These are phyloP conservation scores for Vaccinium vitisidaea DNA, from an alignment of 148 eudicot species.

Conservation along the genomic window DNA sequence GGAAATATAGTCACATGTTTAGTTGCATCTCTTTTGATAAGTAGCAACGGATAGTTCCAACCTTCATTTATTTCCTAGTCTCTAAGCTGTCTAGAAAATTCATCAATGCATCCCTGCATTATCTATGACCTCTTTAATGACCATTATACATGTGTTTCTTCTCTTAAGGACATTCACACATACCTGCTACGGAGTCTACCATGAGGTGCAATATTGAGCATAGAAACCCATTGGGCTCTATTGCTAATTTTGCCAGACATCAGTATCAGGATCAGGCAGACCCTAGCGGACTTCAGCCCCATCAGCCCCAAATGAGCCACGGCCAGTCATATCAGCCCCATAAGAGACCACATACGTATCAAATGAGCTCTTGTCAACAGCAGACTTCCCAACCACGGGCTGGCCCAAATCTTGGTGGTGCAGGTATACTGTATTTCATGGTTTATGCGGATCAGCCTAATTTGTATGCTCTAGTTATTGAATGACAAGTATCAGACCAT, in stretches of 20 bases:
- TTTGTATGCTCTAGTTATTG: background rate
- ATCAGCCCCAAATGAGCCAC: slow-evolving; percentile 17
- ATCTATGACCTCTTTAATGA: background rate
- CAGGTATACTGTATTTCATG: slow-evolving; percentile 12
- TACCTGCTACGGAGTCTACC: slow-evolving; percentile 21
- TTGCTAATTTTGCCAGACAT: slow-evolving; percentile 15
- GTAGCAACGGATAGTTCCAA: background rate
- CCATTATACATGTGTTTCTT: background rate
- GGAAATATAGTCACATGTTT: no score
- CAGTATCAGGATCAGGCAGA: slow-evolving; percentile 26
- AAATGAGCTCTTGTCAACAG: slow-evolving; percentile 13
- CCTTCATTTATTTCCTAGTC: background rate
- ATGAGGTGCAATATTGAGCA: slow-evolving; percentile 14
- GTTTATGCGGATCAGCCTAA: background rate
- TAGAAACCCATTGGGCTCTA: slow-evolving; percentile 14
- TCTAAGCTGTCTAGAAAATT: background rate
- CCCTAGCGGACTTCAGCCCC: slow-evolving; percentile 13
- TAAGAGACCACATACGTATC: slow-evolving; percentile 16
- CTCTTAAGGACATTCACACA: slow-evolving; percentile 22
- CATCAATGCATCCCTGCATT: background rate
- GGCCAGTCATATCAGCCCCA: slow-evolving; percentile 19
- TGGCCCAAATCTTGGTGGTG: slow-evolving; percentile 16
- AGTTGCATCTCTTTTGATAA: background rate
- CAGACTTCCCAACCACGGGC: slow-evolving; percentile 12
- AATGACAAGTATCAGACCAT: background rate